Conservation (phyloP, 768 basidiomycete genomes). For the Boletus rubropictus region DNA sequence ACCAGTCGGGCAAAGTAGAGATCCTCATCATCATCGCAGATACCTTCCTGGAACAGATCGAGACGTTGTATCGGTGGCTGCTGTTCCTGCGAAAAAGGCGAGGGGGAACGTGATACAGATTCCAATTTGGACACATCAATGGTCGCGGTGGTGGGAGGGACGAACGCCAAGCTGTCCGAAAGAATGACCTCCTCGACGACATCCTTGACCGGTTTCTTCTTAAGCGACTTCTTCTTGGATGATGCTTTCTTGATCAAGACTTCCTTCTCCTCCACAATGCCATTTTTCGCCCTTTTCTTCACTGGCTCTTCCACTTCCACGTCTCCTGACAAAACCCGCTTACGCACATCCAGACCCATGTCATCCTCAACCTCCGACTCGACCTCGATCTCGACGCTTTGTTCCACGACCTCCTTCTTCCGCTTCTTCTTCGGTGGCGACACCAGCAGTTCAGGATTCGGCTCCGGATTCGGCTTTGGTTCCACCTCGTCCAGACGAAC, state of each 20-base stretch:
- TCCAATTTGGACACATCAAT: conserved; percentile 43
- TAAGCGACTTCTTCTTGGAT: conserved; percentile 33
- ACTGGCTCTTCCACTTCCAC: conserved; percentile 29
- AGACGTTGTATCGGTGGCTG: conserved; percentile 43
- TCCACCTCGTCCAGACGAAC: conserved; percentile 28
- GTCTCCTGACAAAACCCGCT: conserved; percentile 43
- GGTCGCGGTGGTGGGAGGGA: conserved; percentile 45
- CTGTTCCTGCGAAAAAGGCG: conserved; percentile 39
- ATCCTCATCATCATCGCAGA: conserved; percentile 88
- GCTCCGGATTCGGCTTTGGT: conserved; percentile 30
- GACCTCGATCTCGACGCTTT: conserved; percentile 44
- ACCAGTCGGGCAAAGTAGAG: conserved; percentile 61
- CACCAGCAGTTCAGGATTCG: conserved; percentile 30
- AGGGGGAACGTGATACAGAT: conserved; percentile 46
- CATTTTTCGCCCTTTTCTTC: conserved; percentile 29
- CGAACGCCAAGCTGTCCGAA: conserved; percentile 44
- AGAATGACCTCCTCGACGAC: conserved; percentile 47
- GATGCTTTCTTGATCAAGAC: conserved; percentile 31
- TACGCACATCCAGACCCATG: conserved; percentile 33
- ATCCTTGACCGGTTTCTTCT: conserved; percentile 33
- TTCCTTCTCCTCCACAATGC: conserved; percentile 31
- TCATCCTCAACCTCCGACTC: conserved; percentile 60
- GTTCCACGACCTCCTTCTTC: conserved; percentile 42
- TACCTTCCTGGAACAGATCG: conserved; percentile 48
- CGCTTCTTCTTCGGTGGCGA: conserved; percentile 55